Conservation (phyloP, 2,329 filamentous ascomycete species). For the Apiospora hydei region DNA sequence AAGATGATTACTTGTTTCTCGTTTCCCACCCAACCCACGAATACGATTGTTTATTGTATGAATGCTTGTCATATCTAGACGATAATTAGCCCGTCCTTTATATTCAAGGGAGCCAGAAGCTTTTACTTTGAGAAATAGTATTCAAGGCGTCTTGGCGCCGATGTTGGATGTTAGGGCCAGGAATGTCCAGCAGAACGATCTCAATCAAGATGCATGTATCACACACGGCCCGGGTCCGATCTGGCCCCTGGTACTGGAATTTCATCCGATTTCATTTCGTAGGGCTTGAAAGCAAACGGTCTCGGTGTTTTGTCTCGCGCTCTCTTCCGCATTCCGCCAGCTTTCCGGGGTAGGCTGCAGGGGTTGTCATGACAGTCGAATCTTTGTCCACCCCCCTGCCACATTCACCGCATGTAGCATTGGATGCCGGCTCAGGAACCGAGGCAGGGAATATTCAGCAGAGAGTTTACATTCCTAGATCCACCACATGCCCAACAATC, state of each 20-base stretch:
- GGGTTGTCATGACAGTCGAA: neutral
- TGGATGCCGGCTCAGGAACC: neutral
- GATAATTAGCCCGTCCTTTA: fast-evolving
- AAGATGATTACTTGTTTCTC: neutral
- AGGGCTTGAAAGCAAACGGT: neutral
- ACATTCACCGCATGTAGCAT: neutral
- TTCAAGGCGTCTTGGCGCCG: no score
- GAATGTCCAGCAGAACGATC: neutral
- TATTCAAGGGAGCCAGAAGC: no score
- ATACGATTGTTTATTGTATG: neutral
- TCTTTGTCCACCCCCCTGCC: neutral
- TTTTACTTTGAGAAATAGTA: no score
- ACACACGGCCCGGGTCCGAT: no score
- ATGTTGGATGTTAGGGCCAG: neutral
- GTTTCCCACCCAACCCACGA: neutral
- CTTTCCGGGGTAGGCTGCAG: neutral
- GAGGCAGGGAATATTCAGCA: no score
- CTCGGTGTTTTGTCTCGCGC: neutral
- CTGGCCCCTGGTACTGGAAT: neutral
- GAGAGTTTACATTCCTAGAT: no score
- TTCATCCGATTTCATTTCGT: neutral
- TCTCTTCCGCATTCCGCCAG: neutral
- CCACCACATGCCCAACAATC: no score
- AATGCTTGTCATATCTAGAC: neutral
- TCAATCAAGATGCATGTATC: neutral